These are phyloP conservation scores for Trametes hirsuta DNA, from an alignment of 1,284 basidiomycete genomes.

Conservation along the genomic window DNA sequence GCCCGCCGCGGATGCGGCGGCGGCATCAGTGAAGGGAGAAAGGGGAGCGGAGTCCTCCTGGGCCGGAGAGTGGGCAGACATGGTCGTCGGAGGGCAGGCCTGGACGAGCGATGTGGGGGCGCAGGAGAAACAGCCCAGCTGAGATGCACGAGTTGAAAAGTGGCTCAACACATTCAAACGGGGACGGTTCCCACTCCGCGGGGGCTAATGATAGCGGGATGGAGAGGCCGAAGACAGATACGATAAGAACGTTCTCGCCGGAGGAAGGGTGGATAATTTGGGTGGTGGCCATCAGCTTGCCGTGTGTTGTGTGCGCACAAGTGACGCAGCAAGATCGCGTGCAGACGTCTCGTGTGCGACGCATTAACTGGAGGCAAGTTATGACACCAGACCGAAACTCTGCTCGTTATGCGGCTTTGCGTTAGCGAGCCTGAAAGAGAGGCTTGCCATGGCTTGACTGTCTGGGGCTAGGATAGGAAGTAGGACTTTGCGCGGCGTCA, in stretches of 20 bases:
- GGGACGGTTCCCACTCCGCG: conserved; percentile 20
- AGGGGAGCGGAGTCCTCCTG: conserved; percentile 3
- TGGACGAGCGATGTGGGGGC: conserved; percentile 14
- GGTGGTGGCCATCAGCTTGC: conserved; percentile 6
- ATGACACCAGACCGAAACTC: not conserved
- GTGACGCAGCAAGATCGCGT: conserved; percentile 8
- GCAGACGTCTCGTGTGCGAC: not conserved
- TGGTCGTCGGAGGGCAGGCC: conserved; percentile 11
- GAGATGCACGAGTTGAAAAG: conserved; percentile 13
- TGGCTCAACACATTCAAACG: not conserved
- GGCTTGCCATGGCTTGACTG: not conserved
- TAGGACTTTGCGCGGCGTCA: conserved; percentile 3
- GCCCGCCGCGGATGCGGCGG: not conserved
- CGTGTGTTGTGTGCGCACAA: conserved; percentile 6
- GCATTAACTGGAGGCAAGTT: not conserved
- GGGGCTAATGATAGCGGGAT: conserved; percentile 20
- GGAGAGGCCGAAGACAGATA: conserved; percentile 2
- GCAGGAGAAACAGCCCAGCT: not conserved
- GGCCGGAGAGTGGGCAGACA: conserved; percentile 13
- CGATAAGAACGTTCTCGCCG: conserved; percentile 20
- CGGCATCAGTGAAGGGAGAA: conserved; percentile 16
- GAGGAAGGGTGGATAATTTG: conserved; percentile 8
- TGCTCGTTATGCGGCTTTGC: not conserved
- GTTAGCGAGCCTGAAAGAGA: not conserved
- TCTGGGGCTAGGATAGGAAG: not conserved